Percentiles rank a stretch among this genome's conserved stretches.
phyloP scores from a whole-genome alignment of 208 protist species.

The Leptomonas pyrrhocoris region DNA sequence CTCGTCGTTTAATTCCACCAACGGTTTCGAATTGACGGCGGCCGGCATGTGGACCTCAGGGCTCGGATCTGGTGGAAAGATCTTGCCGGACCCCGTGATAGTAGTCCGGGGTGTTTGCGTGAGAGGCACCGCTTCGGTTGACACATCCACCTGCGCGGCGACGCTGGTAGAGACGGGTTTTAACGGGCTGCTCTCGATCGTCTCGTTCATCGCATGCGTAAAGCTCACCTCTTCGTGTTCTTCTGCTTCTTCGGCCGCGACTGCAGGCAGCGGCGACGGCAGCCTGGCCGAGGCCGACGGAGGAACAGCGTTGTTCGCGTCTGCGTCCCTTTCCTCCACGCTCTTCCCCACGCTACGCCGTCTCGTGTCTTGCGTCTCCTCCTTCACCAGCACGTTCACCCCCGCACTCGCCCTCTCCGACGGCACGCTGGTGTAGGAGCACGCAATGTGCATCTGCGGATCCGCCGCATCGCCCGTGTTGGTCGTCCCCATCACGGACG shows the following conservation, averaged over 20 bases:
- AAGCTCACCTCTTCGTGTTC: neutral
- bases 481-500: conserved; percentile 10
- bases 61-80: too few species aligned
- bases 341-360: neutral
- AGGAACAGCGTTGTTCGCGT: neutral
- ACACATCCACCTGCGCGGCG: neutral
- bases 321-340: neutral
- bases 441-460: conserved; percentile 10
- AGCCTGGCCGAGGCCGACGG: neutral
- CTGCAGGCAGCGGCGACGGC: neutral
- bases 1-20: too few species aligned
- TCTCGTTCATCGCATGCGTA: neutral
- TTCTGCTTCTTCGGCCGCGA: neutral
- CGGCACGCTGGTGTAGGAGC: conserved; percentile 10
- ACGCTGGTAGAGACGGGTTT: neutral
- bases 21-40: too few species aligned
- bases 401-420: neutral
- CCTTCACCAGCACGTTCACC: too few species aligned
- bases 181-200: neutral
- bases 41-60: too few species aligned
- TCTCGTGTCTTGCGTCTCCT: neutral
- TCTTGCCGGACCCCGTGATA: too few species aligned
- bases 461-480: conserved; percentile 14
- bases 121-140: neutral
- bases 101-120: neutral